A percentile compares a stretch with the other conserved stretches of the same genome.
These are phyloP conservation scores for Hippophae rhamnoides DNA, from an alignment of 306 rosid species.

Conservation along the genomic window DNA sequence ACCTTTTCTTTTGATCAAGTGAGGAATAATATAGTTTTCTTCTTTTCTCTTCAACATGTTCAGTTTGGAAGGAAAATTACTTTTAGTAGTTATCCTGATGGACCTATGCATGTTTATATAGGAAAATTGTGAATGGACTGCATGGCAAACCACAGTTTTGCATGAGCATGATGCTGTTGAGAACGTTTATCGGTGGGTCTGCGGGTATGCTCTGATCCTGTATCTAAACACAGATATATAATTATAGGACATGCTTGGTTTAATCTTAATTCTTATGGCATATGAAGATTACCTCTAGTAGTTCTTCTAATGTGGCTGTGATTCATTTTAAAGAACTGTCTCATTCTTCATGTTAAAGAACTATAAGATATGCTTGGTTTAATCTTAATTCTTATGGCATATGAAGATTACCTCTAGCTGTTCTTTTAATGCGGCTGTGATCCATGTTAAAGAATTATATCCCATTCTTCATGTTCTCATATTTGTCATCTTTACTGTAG, in stretches of 20 bases:
- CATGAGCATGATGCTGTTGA: constrained; percentile 88
- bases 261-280: not conserved
- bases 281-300: not conserved
- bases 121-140: constrained; percentile 82
- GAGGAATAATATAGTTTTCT: not conserved
- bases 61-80: constrained; percentile 4
- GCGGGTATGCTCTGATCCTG: constrained; percentile 59
- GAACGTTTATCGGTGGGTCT: constrained; percentile 88
- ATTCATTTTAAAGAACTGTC: no score
- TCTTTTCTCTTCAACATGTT: not conserved
- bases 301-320: not conserved
- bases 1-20: no score
- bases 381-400: not conserved
- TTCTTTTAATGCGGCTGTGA: not conserved
- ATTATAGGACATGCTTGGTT: not conserved
- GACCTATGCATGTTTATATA: constrained; percentile 14
- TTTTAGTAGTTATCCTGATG: constrained; percentile 7
- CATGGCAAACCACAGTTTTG: constrained; percentile 73
- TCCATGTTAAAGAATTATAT: not conserved
- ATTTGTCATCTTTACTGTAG: constrained; percentile 72
- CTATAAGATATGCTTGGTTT: not conserved
- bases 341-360: not conserved
- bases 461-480: constrained; percentile 9
- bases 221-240: constrained; percentile 1
- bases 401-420: not conserved